Base-by-base conservation (phyloP, 1,284 basidiomycete genomes). In the Pholiota adiposa region DNA sequence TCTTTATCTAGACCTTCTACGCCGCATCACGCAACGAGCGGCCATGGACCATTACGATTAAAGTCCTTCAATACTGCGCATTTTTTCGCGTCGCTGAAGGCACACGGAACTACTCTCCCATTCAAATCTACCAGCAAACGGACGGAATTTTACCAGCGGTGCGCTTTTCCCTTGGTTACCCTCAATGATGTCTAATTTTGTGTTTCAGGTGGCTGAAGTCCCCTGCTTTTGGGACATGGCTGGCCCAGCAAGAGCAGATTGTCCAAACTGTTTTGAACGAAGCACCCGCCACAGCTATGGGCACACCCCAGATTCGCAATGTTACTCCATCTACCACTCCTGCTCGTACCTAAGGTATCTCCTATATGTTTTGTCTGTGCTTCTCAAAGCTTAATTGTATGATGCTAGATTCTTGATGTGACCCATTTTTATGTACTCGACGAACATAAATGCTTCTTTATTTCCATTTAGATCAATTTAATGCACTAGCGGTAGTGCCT, bases 31-130 rank as follows among this genome's bases (percentile, higher is more conserved):
- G 1, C 40, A 36, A 16, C 40, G 46, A 31, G 41, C 12, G 29
- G 33, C 9, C 38, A 43, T 38, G 18, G 18, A n/a, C 50, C 63
- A 7, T 75, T 77, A 41, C 79, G 83, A 16, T 77, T 95, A 60
- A 90, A 89, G 65, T 86, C 93, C 0, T 99, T 98, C 76, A 94
- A 87, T 67, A 78, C 86, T 31, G 79, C 80, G 2, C 83, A 88
- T 51, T 98, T 98, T 74, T 83, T 98, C 48, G 80, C 85, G 5
- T 96, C 92, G 7, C 81, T 98, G 23, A 93, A 92, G 69, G 78
- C 84, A 0, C 84, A 92, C 69, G 95, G 95, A 0, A 85, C 88
- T 44, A 84, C 89, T 2, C 75, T 96, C 3, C 86, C 89, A 2
- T 96, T 96, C 77, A 85, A 86, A 62, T 88, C 86, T 8, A 76